Base-by-base conservation (phyloP, 2,329 filamentous ascomycete species). In the Zymoseptoria tritici region DNA sequence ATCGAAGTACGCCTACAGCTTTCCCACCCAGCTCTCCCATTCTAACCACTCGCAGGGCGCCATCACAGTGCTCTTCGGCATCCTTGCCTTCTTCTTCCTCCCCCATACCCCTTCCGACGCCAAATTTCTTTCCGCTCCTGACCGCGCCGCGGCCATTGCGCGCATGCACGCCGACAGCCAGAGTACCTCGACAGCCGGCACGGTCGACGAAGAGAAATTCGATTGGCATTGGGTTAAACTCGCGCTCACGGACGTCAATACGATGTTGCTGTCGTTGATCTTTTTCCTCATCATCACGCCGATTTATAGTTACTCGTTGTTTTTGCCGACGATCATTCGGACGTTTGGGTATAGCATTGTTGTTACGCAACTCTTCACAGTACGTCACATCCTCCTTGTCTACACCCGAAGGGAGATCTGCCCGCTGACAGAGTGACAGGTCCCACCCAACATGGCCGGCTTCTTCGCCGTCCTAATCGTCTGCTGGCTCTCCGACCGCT, bases 1-100 rank as follows among this genome's bases (percentile, higher is more conserved):
- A 67, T 58, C 59, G 52, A 58, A 36, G 55, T 55, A 55, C 21
- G 16, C n/a, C n/a, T 51, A 4, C 55, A 19, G 11, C 20, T 19
- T 56, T 16, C 13, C n/a, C 5, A 20, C n/a, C 5, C n/a, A 13
- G 9, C 22, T 11, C 2, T 6, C 19, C n/a, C 49, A 21, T 42
- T 2, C 49, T 51, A n/a, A 51, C 19, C 11, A 5, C 19, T 19
- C 59, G 21, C 84, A 88, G 71, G 85, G 85, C 11, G 71, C 83
- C 5, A 83, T 85, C 0, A 83, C 81, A 9, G 70, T 86, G 4
- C 57, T 82, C 7, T 77, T 83, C 1, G 81, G 81, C 0, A 67
- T 80, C 2, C 65, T 82, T 3, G 78, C 81, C 2, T 86, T 77
- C 69, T 81, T 82, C 64, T 77, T 77, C 57, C 70, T 84, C 9